Evolutionary conservation across 495 filamentous ascomycete species (phyloP).

Genomic region (Parmelia sp.): DNA sequence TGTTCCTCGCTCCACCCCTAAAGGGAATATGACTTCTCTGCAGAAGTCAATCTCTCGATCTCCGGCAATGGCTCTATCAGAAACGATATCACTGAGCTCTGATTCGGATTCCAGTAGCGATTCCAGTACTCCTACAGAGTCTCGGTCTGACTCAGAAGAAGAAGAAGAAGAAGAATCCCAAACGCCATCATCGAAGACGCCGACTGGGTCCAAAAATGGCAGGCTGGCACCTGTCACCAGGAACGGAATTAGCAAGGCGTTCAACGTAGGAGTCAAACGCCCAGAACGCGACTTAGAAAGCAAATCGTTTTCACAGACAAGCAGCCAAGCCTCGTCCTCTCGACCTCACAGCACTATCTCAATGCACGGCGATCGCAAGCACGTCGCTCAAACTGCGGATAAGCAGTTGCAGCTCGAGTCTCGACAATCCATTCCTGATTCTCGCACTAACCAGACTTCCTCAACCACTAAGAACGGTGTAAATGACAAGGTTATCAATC

Average conservation of each 20-base stretch:
- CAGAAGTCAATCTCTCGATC: conserved; percentile 15
- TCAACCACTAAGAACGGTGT: not conserved
- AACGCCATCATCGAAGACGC: not conserved
- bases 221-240: not conserved
- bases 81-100: not conserved
- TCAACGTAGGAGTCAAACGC: not conserved
- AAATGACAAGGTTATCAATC: not conserved
- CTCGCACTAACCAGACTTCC: not conserved
- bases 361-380: not conserved
- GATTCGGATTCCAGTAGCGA: conserved; percentile 6
- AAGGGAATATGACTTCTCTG: not conserved
- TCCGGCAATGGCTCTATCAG: not conserved
- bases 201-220: not conserved
- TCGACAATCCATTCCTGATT: not conserved
- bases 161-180: not conserved
- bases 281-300: not conserved
- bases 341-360: not conserved
- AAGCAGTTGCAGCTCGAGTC: conserved; percentile 12
- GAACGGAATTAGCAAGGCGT: not conserved
- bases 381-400: conserved; percentile 3
- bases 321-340: not conserved
- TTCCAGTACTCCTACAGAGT: not conserved
- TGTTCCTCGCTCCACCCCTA: not conserved
- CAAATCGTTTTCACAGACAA: conserved; percentile 4
- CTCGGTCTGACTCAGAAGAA: not conserved